Conservation (phyloP, 768 basidiomycete species). For the Amanita inopinata region DNA sequence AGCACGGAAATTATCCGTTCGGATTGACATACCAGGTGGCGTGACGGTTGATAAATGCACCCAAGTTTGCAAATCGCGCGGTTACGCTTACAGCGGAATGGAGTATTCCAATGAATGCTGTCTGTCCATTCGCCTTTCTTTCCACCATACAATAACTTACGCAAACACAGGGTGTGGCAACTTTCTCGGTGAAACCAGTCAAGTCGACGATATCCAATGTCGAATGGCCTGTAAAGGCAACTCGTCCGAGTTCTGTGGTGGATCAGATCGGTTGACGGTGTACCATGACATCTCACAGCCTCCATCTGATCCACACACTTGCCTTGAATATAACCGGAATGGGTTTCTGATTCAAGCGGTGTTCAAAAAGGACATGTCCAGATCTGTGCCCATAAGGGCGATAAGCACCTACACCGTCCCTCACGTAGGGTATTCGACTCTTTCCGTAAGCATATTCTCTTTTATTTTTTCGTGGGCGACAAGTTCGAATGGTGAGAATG, state of each 20-base stretch:
- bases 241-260: slow-evolving; percentile 3
- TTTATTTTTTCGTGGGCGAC: not conserved
- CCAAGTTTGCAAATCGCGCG: slow-evolving; percentile 11
- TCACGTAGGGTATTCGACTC: not conserved
- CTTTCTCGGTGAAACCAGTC: not conserved
- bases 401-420: not conserved
- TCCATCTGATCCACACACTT: not conserved
- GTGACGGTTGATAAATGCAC: slow-evolving; percentile 10
- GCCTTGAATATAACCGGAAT: not conserved
- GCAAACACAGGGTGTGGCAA: slow-evolving; percentile 3
- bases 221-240: slow-evolving; percentile 6
- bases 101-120: slow-evolving; percentile 15
- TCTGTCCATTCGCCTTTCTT: slow-evolving; percentile 3
- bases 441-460: not conserved
- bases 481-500: not conserved
- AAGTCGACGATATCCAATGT: slow-evolving; percentile 3
- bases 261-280: slow-evolving; percentile 4
- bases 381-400: not conserved
- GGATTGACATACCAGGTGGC: slow-evolving; percentile 7
- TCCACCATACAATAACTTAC: too few species aligned
- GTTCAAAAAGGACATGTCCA: not conserved
- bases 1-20: slow-evolving; percentile 8
- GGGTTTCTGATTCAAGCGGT: not conserved
- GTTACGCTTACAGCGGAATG: slow-evolving; percentile 10
- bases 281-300: not conserved